These are phyloP conservation scores for Cornus florida DNA, from an alignment of 148 eudicot species.

Conservation along the genomic window DNA sequence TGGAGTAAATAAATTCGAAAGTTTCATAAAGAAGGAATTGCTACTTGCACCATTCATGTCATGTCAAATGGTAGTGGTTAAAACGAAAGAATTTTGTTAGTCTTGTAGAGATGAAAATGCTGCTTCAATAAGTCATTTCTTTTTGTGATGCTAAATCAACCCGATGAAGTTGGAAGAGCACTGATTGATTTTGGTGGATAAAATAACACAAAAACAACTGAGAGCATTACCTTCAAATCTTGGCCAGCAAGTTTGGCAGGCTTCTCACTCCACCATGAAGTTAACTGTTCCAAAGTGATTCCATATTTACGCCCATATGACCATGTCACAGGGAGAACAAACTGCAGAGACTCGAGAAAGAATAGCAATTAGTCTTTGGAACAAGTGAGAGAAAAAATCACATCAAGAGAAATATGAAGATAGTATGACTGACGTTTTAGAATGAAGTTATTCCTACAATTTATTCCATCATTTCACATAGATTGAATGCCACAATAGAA, in stretches of 20 bases:
- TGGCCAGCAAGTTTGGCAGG: constrained; percentile 94
- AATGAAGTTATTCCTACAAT: too few relatives aligned
- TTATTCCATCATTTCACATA: too few relatives aligned
- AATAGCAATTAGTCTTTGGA: constrained; percentile 7
- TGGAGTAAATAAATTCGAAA: too few relatives aligned
- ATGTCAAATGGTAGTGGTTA: not conserved
- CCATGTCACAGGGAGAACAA: constrained; percentile 95
- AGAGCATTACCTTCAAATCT: constrained; percentile 55
- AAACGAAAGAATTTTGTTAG: not conserved
- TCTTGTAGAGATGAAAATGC: not conserved
- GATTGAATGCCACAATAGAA: too few relatives aligned
- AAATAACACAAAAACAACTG: not conserved
- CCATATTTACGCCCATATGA: constrained; percentile 77
- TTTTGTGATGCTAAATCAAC: not conserved
- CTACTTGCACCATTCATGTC: not conserved
- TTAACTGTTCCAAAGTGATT: constrained; percentile 66
- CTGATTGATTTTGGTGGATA: not conserved
- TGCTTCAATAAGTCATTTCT: not conserved
- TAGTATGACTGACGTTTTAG: too few relatives aligned
- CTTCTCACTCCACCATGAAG: constrained; percentile 95
- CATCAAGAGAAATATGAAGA: not conserved
- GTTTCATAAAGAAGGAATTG: too few relatives aligned
- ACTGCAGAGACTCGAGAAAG: constrained; percentile 40
- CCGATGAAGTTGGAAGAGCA: not conserved
- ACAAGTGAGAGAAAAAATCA: not conserved